Percentiles rank a stretch among this genome's conserved stretches.
Evolutionary conservation across 306 rosid genomes (phyloP).

Genomic region (Vigna trinervia): DNA sequence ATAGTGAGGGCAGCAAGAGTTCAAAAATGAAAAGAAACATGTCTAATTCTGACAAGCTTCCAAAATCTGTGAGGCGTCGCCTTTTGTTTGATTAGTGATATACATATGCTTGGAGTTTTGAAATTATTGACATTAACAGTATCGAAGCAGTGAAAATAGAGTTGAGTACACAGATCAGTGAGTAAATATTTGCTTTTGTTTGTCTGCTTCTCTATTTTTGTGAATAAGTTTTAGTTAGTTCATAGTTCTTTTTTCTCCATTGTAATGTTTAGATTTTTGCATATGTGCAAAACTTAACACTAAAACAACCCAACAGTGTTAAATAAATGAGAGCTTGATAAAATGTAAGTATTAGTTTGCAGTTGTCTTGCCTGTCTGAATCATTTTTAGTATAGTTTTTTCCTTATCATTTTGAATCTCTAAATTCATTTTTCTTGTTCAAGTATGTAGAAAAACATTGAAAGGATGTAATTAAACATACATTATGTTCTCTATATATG

Average conservation of each 20-base stretch:
- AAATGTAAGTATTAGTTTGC: too few relatives aligned
- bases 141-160: constrained; percentile 26
- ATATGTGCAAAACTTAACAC: background rate
- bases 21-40: constrained; percentile 56
- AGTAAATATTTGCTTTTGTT: background rate
- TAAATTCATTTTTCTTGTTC: too few relatives aligned
- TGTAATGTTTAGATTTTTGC: background rate
- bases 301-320: too few relatives aligned
- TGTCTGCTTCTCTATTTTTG: background rate
- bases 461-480: too few relatives aligned
- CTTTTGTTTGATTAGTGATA: constrained; percentile 72
- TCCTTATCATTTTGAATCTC: too few relatives aligned
- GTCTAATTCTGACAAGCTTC: constrained; percentile 55
- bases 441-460: too few relatives aligned
- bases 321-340: too few relatives aligned
- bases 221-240: too few relatives aligned
- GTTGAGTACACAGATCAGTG: background rate
- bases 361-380: too few relatives aligned
- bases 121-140: background rate
- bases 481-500: too few relatives aligned
- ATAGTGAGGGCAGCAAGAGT: constrained; percentile 41
- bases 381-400: too few relatives aligned
- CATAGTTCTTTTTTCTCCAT: too few relatives aligned
- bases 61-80: constrained; percentile 84
- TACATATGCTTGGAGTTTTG: constrained; percentile 35